Percentiles rank a stretch among this genome's conserved stretches.
Evolutionary conservation across 2,329 filamentous ascomycete species (phyloP).

Genomic region (Phialocephala subalpina): DNA sequence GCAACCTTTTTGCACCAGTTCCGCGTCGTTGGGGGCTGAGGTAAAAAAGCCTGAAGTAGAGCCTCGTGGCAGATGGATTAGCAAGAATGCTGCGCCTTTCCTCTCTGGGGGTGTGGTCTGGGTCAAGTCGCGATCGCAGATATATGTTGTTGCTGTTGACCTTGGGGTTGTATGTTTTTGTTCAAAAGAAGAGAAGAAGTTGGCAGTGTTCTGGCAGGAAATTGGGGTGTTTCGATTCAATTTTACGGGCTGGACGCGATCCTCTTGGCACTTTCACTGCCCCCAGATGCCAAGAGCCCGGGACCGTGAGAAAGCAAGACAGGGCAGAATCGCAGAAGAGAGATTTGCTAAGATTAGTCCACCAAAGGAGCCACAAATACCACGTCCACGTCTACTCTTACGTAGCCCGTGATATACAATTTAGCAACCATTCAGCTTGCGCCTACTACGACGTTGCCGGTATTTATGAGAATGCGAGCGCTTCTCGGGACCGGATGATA

Average conservation of each 20-base stretch:
- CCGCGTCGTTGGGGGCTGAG: conserved; percentile 6
- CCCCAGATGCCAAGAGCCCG: background rate
- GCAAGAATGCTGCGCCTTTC: background rate
- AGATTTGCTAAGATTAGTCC: too few relatives aligned
- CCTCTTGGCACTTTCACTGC: background rate
- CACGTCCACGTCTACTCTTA: too few relatives aligned
- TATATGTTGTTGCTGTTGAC: background rate
- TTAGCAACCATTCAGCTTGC: too few relatives aligned
- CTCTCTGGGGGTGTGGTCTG: background rate
- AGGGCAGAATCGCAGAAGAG: background rate
- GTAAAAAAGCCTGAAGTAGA: background rate
- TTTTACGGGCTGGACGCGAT: conserved; percentile 5
- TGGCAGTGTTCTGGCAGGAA: background rate
- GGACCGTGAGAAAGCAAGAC: background rate
- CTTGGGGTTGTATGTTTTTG: background rate
- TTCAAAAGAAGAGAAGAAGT: background rate
- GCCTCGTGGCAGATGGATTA: background rate
- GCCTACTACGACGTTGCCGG: too few relatives aligned
- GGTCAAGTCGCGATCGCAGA: background rate
- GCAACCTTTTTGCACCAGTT: background rate
- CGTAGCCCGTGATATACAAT: too few relatives aligned
- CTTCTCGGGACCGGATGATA: background rate
- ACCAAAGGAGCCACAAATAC: too few relatives aligned
- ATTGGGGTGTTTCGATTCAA: conserved; percentile 15
- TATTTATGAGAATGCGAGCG: background rate